Base-by-base conservation (phyloP, 2,329 filamentous ascomycete species). In the Fusarium sp. region DNA sequence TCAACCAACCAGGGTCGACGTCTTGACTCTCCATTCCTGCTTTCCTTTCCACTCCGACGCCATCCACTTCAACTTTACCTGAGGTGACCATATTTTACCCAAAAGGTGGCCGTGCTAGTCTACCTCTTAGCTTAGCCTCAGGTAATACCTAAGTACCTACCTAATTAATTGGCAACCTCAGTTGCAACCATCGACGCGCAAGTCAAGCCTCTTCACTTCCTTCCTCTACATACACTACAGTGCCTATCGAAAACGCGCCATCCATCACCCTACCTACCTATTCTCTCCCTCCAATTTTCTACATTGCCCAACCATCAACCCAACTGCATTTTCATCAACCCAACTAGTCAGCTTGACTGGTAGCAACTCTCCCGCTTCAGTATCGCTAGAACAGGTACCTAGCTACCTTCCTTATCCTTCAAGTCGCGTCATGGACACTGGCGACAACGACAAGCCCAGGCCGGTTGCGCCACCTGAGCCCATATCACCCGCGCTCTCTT, bases 401-500 rank as follows among this genome's bases (percentile, higher is more conserved):
- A 49, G 46, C 35, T 42, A 29, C 23, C 8, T 25, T 25, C 8
- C 29, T 13, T 31, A 50, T 61, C 59, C 39, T 59, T 56, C 50
- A 52, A 58, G 54, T 63, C 58, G 54, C 63, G 66, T 70, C 62
- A 74, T 73, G 69, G 68, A 74, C 57, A 70, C 52, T 62, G 56
- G 56, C 53, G 67, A 71, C 55, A 55, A 55, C 54, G 71, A 73
- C 59, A 70, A 72, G 65, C 67, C 69, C 61, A 73, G 66, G 64
- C 69, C 65, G 35, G 65, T 66, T 72, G 70, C 69, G 63, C 69
- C 72, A 65, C 58, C 67, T 64, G 69, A 71, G 58, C 71, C 71
- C 66, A 72, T 72, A 66, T 73, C 71, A 50, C 71, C 71, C 55
- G 71, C 69, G 35, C 68, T 69, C 40, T 72, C 72, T 62, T 63